Conservation (phyloP, 2,329 filamentous ascomycete species). For the Phialemonium atrogriseum region DNA sequence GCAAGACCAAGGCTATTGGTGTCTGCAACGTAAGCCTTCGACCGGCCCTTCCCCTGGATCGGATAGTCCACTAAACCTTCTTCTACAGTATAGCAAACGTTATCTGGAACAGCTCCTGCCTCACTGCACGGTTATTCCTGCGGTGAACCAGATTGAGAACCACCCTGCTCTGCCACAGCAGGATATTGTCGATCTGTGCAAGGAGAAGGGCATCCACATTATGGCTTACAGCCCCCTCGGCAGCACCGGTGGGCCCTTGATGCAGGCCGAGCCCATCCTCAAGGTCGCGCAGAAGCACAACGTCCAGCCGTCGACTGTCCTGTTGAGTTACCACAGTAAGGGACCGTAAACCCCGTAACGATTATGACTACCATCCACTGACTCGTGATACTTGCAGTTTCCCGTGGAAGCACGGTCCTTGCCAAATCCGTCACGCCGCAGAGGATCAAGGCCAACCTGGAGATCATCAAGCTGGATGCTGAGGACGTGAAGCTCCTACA, state of each 20-base stretch:
- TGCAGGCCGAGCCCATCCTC: conserved; percentile 54
- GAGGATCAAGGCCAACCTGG: conserved; percentile 62
- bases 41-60: no score
- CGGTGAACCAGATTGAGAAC: conserved; percentile 68
- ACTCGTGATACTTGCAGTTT: conserved; percentile 35
- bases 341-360: conserved; percentile 6
- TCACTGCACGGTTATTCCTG: conserved; percentile 46
- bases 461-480: conserved; percentile 55
- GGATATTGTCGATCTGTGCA: conserved; percentile 62
- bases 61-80: no score
- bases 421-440: conserved; percentile 63
- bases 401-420: conserved; percentile 61
- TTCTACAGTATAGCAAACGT: conserved; percentile 39
- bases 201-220: conserved; percentile 59
- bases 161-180: conserved; percentile 64
- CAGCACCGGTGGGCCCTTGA: conserved; percentile 55
- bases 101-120: conserved; percentile 48
- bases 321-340: conserved; percentile 67
- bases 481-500: conserved; percentile 52
- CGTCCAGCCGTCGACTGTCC: conserved; percentile 50
- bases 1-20: conserved; percentile 46
- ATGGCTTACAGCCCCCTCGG: conserved; percentile 65
- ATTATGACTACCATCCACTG: conserved; percentile 1
- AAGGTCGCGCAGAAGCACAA: conserved; percentile 57
- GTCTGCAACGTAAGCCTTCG: conserved; percentile 42